phyloP scores from a whole-genome alignment of 257 asterid genomes.

The Perilla frutescens region DNA sequence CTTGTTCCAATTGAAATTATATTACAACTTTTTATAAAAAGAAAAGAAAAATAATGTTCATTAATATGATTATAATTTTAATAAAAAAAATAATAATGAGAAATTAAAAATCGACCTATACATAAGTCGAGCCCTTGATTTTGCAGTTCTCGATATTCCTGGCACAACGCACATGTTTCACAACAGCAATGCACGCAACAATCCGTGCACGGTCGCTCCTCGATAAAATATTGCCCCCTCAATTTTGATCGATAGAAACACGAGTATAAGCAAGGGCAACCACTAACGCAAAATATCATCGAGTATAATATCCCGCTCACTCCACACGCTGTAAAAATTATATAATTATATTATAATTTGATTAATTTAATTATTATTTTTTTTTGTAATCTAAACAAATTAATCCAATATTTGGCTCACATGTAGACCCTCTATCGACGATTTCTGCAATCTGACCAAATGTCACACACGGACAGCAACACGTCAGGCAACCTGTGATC shows the following conservation, averaged over 20 bases:
- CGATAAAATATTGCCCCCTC: constrained; percentile 58
- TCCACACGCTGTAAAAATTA: constrained; percentile 54
- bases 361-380: too few relatives aligned
- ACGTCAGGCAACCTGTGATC: constrained; percentile 63
- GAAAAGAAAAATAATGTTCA: too few relatives aligned
- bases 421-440: constrained; percentile 64
- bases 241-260: constrained; percentile 70
- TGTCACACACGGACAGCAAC: constrained; percentile 75
- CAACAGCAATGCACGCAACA: constrained; percentile 64
- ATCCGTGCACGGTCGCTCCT: constrained; percentile 63
- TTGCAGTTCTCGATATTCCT: constrained; percentile 63
- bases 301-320: constrained; percentile 60
- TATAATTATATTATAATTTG: too few relatives aligned
- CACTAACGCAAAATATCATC: constrained; percentile 49
- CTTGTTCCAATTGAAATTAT: background rate
- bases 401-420: constrained; percentile 39
- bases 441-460: constrained; percentile 77
- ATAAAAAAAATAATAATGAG: background rate
- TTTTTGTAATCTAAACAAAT: too few relatives aligned
- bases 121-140: constrained; percentile 55
- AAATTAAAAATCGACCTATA: constrained; percentile 39
- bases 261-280: constrained; percentile 62
- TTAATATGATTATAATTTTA: background rate
- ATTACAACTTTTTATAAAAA: too few relatives aligned
- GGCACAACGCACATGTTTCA: constrained; percentile 62